Conservation (phyloP, 768 basidiomycete species). For the Agrocybe pediades region DNA sequence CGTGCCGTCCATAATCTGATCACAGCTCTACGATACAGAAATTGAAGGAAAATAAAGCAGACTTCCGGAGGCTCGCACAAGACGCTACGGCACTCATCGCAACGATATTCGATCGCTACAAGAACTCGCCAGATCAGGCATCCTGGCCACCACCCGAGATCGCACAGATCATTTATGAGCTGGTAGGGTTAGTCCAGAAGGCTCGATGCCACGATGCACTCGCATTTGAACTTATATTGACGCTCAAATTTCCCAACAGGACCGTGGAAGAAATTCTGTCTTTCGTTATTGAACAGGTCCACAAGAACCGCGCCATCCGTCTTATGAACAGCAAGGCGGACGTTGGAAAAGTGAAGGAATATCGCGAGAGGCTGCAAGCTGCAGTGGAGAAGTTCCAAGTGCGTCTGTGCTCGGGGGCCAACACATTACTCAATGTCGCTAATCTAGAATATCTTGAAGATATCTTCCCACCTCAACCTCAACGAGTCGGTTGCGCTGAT, state of each 20-base stretch:
- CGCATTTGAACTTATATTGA: too few relatives aligned
- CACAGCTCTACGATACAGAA: neutral
- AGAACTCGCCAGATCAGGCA: conserved; percentile 3
- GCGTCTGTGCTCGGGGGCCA: neutral
- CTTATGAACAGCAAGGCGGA: conserved; percentile 8
- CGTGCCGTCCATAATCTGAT: neutral
- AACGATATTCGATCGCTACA: conserved; percentile 13
- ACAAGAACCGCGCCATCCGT: neutral
- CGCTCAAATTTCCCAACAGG: conserved; percentile 1
- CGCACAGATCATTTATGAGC: conserved; percentile 3
- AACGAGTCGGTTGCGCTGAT: neutral
- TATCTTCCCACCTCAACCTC: conserved; percentile 14
- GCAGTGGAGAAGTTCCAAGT: conserved; percentile 16
- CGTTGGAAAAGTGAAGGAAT: conserved; percentile 7
- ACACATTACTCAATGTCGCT: neutral
- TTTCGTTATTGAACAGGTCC: conserved; percentile 6
- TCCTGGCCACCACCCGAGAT: conserved; percentile 14
- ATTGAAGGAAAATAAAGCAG: conserved; percentile 18
- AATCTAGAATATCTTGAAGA: neutral
- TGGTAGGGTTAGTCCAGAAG: conserved; percentile 7
- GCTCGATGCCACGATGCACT: too few relatives aligned
- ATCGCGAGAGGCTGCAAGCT: conserved; percentile 11
- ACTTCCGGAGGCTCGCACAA: conserved; percentile 13
- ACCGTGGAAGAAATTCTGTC: conserved; percentile 9
- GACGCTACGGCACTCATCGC: conserved; percentile 11